A percentile compares a stretch with the other conserved stretches of the same genome.
Conservation (phyloP, 1,139 yeast species). For the Debaryomyces subglobosus region DNA sequence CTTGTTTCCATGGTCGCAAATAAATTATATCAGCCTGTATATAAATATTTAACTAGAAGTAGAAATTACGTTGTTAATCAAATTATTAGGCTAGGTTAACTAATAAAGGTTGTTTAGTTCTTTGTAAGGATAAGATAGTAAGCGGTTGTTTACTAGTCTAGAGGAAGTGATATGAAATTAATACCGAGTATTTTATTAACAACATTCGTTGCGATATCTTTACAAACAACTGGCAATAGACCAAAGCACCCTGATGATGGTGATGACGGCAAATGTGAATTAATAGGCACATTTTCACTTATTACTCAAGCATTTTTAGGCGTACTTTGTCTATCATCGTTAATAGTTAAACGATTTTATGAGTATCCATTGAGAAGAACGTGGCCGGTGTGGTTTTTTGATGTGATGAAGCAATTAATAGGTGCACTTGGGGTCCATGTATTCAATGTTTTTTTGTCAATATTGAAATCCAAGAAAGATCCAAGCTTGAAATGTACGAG, state of each 20-base stretch:
- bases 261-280: slow-evolving; percentile 52
- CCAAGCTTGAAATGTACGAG: slow-evolving; percentile 6
- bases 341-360: slow-evolving; percentile 72
- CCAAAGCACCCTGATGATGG: slow-evolving; percentile 3
- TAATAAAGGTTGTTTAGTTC: no score
- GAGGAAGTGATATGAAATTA: neutral
- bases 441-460: slow-evolving; percentile 73
- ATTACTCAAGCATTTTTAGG: slow-evolving; percentile 72
- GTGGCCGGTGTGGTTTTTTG: slow-evolving; percentile 87
- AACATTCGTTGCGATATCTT: slow-evolving; percentile 3
- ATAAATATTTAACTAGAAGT: neutral
- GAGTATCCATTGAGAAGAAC: slow-evolving; percentile 83
- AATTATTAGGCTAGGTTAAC: neutral
- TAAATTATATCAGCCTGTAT: neutral
- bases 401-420: slow-evolving; percentile 83
- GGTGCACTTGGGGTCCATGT: slow-evolving; percentile 87
- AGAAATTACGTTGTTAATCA: neutral
- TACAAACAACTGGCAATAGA: neutral
- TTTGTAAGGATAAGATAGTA: neutral
- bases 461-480: slow-evolving; percentile 42
- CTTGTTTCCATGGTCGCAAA: neutral
- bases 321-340: slow-evolving; percentile 68
- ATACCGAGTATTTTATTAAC: slow-evolving; percentile 6
- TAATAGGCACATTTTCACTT: slow-evolving; percentile 73
- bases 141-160: neutral